These are phyloP conservation scores for Chalciporus chontae DNA, from an alignment of 768 basidiomycete genomes.

Conservation along the genomic window DNA sequence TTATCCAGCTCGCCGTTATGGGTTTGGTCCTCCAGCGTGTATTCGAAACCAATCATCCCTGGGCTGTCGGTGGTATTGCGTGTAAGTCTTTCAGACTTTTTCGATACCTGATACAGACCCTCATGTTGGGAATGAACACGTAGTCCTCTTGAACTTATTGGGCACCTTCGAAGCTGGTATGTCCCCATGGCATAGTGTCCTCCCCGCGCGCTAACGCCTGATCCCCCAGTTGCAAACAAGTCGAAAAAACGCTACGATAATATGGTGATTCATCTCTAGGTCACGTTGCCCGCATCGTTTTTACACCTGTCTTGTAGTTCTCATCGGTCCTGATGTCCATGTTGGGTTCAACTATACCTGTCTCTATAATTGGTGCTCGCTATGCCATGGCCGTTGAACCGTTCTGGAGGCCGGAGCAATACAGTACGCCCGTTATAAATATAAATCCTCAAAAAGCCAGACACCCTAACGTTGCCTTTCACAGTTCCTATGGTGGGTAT, in stretches of 20 bases:
- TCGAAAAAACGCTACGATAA: slow-evolving; percentile 64
- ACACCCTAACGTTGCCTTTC: slow-evolving; percentile 1
- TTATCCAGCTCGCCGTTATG: slow-evolving; percentile 74
- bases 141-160: slow-evolving; percentile 69
- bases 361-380: slow-evolving; percentile 70
- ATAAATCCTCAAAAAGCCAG: no score
- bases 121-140: neutral
- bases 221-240: slow-evolving; percentile 65
- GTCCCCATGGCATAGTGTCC: slow-evolving; percentile 17
- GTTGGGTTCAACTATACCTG: slow-evolving; percentile 73
- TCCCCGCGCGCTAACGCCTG: neutral
- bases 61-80: slow-evolving; percentile 70
- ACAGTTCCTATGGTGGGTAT: slow-evolving; percentile 82
- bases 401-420: slow-evolving; percentile 84
- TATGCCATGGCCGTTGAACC: slow-evolving; percentile 75
- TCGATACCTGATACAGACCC: neutral
- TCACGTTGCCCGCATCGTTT: neutral
- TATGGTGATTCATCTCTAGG: slow-evolving; percentile 51
- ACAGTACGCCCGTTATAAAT: slow-evolving; percentile 44
- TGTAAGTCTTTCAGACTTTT: slow-evolving; percentile 41
- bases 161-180: slow-evolving; percentile 76
- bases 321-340: slow-evolving; percentile 62
- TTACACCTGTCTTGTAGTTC: slow-evolving; percentile 41
- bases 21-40: slow-evolving; percentile 67
- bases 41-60: slow-evolving; percentile 71